Evolutionary conservation across 345 rosid species (phyloP).

Genomic region (Schrenkiella parvula): DNA sequence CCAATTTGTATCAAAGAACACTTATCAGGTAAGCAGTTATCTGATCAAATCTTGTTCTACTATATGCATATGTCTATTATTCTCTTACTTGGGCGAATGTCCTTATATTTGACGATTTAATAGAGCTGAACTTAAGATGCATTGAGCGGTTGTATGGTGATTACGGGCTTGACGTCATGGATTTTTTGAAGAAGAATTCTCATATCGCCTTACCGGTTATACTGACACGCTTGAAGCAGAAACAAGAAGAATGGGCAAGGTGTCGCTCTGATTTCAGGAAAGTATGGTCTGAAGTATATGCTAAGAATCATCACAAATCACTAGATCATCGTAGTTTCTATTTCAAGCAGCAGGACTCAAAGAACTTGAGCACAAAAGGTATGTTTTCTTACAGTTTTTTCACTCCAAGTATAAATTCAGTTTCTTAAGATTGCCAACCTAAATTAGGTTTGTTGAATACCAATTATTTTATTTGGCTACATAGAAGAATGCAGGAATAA

Average conservation of each 20-base stretch:
- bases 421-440: neutral
- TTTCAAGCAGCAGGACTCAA: conserved; percentile 97
- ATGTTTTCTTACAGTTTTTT: conserved; percentile 17
- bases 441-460: neutral
- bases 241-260: conserved; percentile 98
- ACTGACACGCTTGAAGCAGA: conserved; percentile 96
- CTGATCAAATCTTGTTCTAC: conserved; percentile 1
- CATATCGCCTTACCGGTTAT: conserved; percentile 84
- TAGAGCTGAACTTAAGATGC: conserved; percentile 90
- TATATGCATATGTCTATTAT: neutral
- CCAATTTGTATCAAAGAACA: conserved; percentile 73
- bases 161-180: conserved; percentile 96
- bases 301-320: conserved; percentile 94
- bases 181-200: conserved; percentile 70
- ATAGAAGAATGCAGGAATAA: neutral
- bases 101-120: conserved; percentile 25
- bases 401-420: neutral
- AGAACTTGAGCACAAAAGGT: conserved; percentile 96
- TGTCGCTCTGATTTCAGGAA: conserved; percentile 93
- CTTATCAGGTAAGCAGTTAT: conserved; percentile 58
- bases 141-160: conserved; percentile 94
- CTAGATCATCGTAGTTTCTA: conserved; percentile 98
- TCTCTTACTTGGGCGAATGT: conserved; percentile 7
- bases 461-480: neutral
- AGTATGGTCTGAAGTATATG: conserved; percentile 97